Percentiles rank a stretch among this genome's conserved stretches.
These are phyloP conservation scores for Papilionanthe hybrid DNA, from an alignment of 116 monocot species.

Conservation along the genomic window DNA sequence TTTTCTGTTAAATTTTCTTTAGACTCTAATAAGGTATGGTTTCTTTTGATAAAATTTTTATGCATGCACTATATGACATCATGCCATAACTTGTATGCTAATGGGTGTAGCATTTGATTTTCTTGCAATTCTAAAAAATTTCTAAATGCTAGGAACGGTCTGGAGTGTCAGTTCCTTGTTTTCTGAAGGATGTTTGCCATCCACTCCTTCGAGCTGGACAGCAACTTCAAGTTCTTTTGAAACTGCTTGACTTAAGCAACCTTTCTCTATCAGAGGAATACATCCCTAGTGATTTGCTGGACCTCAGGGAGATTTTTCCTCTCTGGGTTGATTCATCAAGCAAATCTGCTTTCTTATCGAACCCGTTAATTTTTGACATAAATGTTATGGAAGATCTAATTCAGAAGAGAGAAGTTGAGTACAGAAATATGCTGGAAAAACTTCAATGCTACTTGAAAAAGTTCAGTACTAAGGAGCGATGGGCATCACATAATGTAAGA, in stretches of 20 bases:
- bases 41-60: not conserved
- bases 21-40: slow-evolving; percentile 50
- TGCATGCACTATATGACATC: not conserved
- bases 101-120: not conserved
- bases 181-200: slow-evolving; percentile 50
- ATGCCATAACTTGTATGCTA: not conserved
- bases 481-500: slow-evolving; percentile 30
- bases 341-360: slow-evolving; percentile 24
- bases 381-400: slow-evolving; percentile 38
- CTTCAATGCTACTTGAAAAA: slow-evolving; percentile 45
- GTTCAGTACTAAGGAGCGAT: slow-evolving; percentile 30
- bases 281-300: slow-evolving; percentile 22
- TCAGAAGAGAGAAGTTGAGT: slow-evolving; percentile 49
- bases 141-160: not conserved
- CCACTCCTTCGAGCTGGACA: slow-evolving; percentile 79
- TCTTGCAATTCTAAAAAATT: not conserved
- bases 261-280: slow-evolving; percentile 14
- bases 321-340: slow-evolving; percentile 40
- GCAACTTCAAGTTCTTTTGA: slow-evolving; percentile 88
- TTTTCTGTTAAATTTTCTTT: slow-evolving; percentile 14
- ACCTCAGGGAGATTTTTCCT: slow-evolving; percentile 70
- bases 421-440: slow-evolving; percentile 39
- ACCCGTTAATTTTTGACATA: slow-evolving; percentile 47
- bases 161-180: slow-evolving; percentile 62
- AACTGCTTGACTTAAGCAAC: slow-evolving; percentile 58